Base-by-base conservation (phyloP, 768 basidiomycete genomes). In the Rubroboletus satanas region DNA sequence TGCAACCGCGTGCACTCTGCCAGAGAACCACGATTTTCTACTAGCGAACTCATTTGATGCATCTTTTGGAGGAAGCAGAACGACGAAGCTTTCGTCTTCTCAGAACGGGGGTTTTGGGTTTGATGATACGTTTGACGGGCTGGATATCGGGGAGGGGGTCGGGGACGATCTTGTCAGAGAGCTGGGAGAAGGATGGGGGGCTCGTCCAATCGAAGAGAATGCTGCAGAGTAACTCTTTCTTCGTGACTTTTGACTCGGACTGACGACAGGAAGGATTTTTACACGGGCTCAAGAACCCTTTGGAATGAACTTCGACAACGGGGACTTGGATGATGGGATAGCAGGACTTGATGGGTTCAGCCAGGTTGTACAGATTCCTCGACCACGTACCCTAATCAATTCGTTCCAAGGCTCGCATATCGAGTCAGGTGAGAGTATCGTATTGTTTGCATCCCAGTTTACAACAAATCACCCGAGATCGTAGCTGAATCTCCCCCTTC, bases 121-220 rank as follows among this genome's bases (percentile, higher is more conserved):
- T 35, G 76, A 80, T 32, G 83, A 84, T 56, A 77, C 81, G 39
- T 76, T 79, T 18, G 87, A 83, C 51, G 83, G 75, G 21, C 62
- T 84, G 23, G 87, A 82, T 56, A 64, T 85, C 17, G 79, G 72
- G n/a, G 79, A 75, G 7, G 83, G 79, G 21, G 69, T 91, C 17
- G 87, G 84, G 4, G 88, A 89, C 44, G 90, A 91, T 61, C 73
- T 92, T 28, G 87, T 85, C 8, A 78, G 76, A 57, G 89, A 92
- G 61, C 75, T 92, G 3, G 90, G 88, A 31, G 83, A 83, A 62
- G 83, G 77, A 23, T 90, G 89, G 88, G 82, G 77, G 18, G 74
- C 41, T 29, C 51, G 45, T 45, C 54, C 49, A 5, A 15, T 48
- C 39, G 42, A 52, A 9, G 55, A 59, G 18, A 61, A 44, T 17